Conservation (phyloP, 2,329 filamentous ascomycete species). For the Emmonsiellopsis sp. region DNA sequence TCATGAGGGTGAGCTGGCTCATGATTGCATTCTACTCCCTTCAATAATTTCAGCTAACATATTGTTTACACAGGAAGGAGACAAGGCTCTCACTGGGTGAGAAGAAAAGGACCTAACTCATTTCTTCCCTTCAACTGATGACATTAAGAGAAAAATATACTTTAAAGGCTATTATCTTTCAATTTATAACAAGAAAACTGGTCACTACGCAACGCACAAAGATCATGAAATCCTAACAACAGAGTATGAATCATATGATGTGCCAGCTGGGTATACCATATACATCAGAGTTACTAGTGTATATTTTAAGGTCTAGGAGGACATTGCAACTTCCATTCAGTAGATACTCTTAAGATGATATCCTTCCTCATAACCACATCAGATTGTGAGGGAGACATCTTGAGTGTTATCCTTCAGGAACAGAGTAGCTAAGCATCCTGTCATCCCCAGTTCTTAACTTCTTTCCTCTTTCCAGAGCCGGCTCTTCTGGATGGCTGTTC, state of each 20-base stretch:
- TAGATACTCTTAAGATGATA: conserved; percentile 4
- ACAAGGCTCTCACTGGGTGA: conserved; percentile 1
- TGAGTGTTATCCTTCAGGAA: conserved; percentile 5
- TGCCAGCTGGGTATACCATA: conserved; percentile 5
- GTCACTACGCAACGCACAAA: neutral
- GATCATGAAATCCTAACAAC: neutral
- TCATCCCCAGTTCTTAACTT: conserved; percentile 1
- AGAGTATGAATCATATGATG: conserved; percentile 4
- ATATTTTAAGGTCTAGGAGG: conserved; percentile 5
- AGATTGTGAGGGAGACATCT: conserved; percentile 8
- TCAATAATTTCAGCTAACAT: too few species aligned
- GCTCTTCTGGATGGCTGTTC: conserved; percentile 4
- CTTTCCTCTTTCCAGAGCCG: conserved; percentile 5
- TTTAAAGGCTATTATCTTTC: conserved; percentile 8
- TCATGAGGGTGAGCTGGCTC: too few species aligned
- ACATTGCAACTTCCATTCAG: neutral
- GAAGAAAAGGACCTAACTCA: conserved; percentile 8
- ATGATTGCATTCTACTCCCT: too few species aligned
- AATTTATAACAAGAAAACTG: conserved; percentile 4
- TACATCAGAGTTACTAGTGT: conserved; percentile 7
- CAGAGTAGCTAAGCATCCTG: conserved; percentile 7
- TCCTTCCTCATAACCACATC: conserved; percentile 4
- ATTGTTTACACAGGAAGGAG: conserved; percentile 1
- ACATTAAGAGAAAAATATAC: conserved; percentile 4
- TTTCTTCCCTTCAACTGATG: conserved; percentile 1